Evolutionary conservation across 768 basidiomycete genomes (phyloP).

Genomic region (Cystofilobasidium bisporidii): DNA sequence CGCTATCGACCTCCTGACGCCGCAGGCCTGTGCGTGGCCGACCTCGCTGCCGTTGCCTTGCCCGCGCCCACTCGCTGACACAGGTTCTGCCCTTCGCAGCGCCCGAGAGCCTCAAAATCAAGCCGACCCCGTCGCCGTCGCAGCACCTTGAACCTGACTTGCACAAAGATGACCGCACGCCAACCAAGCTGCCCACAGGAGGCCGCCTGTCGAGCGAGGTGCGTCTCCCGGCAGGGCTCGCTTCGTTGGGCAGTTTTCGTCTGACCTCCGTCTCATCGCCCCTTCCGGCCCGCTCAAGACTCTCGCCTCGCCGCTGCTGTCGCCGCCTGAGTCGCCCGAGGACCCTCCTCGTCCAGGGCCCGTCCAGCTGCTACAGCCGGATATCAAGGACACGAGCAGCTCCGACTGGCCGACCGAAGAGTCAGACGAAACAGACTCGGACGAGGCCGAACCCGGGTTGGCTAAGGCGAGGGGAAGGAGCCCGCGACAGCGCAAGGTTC

Average conservation of each 20-base stretch:
- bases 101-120: too few relatives aligned
- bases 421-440: not conserved
- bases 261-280: not conserved
- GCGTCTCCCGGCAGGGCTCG: too few relatives aligned
- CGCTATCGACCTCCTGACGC: too few relatives aligned
- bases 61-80: too few relatives aligned
- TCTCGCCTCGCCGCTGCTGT: not conserved
- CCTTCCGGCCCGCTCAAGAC: not conserved
- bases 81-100: too few relatives aligned
- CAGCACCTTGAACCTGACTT: too few relatives aligned
- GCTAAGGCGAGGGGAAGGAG: not conserved
- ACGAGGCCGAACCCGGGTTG: not conserved
- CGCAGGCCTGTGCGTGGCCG: too few relatives aligned
- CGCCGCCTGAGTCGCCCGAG: not conserved
- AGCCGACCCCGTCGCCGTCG: too few relatives aligned
- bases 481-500: not conserved
- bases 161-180: too few relatives aligned
- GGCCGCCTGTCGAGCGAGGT: not conserved
- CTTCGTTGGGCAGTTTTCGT: not conserved
- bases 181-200: not conserved
- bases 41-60: too few relatives aligned
- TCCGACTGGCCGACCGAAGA: not conserved
- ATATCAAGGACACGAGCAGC: not conserved
- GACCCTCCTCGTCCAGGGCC: not conserved
- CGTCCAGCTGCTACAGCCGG: not conserved